Evolutionary conservation across 257 asterid genomes (phyloP), one percentile per base, ranked within the genome.

Genomic region (Orobanche coerulescens): DNA sequence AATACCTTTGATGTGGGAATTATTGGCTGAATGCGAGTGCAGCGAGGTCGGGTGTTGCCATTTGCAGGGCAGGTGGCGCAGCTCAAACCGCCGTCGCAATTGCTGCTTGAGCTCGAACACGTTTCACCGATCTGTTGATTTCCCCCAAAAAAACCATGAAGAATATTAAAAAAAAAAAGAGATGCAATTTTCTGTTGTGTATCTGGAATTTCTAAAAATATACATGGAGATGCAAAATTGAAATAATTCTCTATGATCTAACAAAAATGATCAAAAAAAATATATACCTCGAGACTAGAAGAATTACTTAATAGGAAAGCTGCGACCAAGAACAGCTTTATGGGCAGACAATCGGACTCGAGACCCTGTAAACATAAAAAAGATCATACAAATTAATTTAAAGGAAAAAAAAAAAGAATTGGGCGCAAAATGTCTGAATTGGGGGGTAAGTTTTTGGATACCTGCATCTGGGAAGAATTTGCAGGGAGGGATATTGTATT

Each of bases 1-100:
- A 5, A 33, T 55, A 82, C 97, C 82, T 69, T 84, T 3, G 90
- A 36, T 3, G 84, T 64, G 12, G 97, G 95, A 69, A 58, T 75
- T 7, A 79, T 46, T 40, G 97, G 97, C 47, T 72, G 95, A 28
- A 52, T 42, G 58, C 94, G 95, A 4, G 72, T 69, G 72, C 97
- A 90, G 63, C 95, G 78, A 33, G 90, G 81, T 22, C 97, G 80
- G 50, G 93, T 84, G 66, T 90, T 87, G 55, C 93, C 90, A 55
- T 76, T 81, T 19, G 83, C 83, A 14, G 80, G 73, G 70, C 97
- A 90, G 15, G 81, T 64, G n/a, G 75, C 78, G 19, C 97, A 90
- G 16, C 31, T 42, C 36, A 86, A 73, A 1, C 93, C 96, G 62
- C 67, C 76, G 31, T 84, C 85, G 72, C 96, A 89, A 18, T 68